phyloP scores from a whole-genome alignment of 2,329 filamentous ascomycete species.

The Huntiella omanensis region DNA sequence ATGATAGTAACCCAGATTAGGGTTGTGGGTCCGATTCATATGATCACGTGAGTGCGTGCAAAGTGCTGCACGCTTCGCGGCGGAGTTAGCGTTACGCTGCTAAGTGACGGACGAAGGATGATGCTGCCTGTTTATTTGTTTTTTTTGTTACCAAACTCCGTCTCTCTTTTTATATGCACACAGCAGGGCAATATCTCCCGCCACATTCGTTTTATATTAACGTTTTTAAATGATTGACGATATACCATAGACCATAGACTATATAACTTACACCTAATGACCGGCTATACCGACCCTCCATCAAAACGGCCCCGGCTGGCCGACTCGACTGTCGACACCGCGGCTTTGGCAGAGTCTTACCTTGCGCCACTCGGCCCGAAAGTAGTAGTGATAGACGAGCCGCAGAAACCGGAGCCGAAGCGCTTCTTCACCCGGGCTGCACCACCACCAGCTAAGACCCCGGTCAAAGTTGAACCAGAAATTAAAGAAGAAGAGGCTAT shows the following conservation, averaged over 20 bases:
- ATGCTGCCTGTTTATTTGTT: too few relatives aligned
- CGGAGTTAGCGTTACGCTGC: too few relatives aligned
- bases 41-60: slow-evolving; percentile 7
- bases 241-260: too few relatives aligned
- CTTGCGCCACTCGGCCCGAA: slow-evolving; percentile 4
- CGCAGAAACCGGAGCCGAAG: neutral
- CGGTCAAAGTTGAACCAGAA: neutral
- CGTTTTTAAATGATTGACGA: too few relatives aligned
- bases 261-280: neutral
- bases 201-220: too few relatives aligned
- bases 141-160: too few relatives aligned
- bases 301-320: slow-evolving; percentile 4
- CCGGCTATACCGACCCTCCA: slow-evolving; percentile 4
- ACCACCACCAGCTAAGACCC: neutral
- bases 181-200: too few relatives aligned
- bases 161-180: too few relatives aligned
- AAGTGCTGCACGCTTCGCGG: slow-evolving; percentile 6
- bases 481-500: neutral
- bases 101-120: too few relatives aligned
- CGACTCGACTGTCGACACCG: neutral
- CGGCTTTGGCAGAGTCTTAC: slow-evolving; percentile 6
- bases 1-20: neutral
- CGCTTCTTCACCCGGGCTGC: slow-evolving; percentile 2
- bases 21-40: neutral
- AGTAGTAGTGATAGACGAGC: neutral